Evolutionary conservation across 306 rosid genomes (phyloP).

Genomic region (Nissolia schottii): DNA sequence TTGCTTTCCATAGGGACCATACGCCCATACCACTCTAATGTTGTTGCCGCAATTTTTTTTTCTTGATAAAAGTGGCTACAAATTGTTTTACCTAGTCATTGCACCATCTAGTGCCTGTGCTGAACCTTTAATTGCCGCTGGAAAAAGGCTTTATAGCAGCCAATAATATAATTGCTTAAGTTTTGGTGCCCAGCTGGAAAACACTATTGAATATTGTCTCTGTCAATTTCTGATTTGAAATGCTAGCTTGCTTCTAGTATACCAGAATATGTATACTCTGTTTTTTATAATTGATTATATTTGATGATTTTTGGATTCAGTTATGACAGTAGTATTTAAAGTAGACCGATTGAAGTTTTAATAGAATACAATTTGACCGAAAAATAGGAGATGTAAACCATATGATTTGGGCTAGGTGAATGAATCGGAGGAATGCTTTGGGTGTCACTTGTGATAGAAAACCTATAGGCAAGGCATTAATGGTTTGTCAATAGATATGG

Average conservation of each 20-base stretch:
- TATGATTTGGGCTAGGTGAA: background rate
- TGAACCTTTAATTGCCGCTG: constrained; percentile 12
- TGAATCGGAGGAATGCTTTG: background rate
- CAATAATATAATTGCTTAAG: background rate
- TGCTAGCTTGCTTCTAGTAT: background rate
- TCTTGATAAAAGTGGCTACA: too few relatives aligned
- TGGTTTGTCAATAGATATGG: background rate
- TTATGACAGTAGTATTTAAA: background rate
- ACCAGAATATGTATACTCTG: background rate
- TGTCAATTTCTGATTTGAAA: background rate
- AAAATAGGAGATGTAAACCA: background rate
- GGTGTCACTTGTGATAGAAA: background rate
- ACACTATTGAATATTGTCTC: background rate
- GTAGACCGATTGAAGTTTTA: background rate
- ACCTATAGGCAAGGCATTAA: background rate
- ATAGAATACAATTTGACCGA: background rate
- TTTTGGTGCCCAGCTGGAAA: background rate
- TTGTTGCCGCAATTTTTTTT: too few relatives aligned
- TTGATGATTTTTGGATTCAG: background rate
- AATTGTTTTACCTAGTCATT: background rate
- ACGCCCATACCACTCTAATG: background rate
- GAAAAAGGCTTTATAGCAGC: background rate
- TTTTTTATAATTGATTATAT: background rate
- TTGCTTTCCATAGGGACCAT: background rate
- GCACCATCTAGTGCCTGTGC: background rate